Percentiles rank a stretch among this genome's conserved stretches.
These are phyloP conservation scores for Dictyostelium firmibasis DNA, from an alignment of 78 protist genomes.

Conservation along the genomic window DNA sequence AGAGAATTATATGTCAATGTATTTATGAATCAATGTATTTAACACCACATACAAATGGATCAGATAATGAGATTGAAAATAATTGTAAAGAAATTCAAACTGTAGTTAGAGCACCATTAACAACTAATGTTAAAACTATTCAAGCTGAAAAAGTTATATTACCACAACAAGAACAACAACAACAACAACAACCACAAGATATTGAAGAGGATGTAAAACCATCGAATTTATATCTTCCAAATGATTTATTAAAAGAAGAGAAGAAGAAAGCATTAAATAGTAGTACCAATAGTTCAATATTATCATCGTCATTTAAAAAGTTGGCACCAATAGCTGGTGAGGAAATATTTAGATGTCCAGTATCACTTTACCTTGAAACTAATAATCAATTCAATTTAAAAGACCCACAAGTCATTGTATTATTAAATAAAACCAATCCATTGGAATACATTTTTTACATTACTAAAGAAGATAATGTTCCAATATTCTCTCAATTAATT, in stretches of 20 bases:
- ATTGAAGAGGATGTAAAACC: neutral
- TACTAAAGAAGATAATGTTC: neutral
- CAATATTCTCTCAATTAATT: conserved; percentile 40
- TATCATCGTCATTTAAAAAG: neutral
- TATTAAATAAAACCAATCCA: conserved; percentile 11
- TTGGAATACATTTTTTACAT: conserved; percentile 12
- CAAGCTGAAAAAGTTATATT: neutral
- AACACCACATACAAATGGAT: conserved; percentile 16
- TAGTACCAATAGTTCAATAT: neutral
- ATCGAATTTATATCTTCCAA: neutral
- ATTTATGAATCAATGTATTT: conserved; percentile 41
- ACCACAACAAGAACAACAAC: too few relatives aligned
- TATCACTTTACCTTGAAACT: conserved; percentile 38
- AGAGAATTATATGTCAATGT: conserved; percentile 27
- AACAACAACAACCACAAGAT: neutral
- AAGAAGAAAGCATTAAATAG: neutral
- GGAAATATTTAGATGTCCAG: neutral
- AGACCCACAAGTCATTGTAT: conserved; percentile 18
- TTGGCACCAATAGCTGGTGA: neutral
- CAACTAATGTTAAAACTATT: conserved; percentile 25
- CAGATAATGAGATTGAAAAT: conserved; percentile 27
- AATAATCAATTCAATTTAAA: conserved; percentile 16
- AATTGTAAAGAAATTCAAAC: conserved; percentile 4
- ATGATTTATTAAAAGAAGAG: neutral
- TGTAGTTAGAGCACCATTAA: neutral